These are phyloP conservation scores for Cichorium intybus DNA, from an alignment of 140 eudicot species.

Conservation along the genomic window DNA sequence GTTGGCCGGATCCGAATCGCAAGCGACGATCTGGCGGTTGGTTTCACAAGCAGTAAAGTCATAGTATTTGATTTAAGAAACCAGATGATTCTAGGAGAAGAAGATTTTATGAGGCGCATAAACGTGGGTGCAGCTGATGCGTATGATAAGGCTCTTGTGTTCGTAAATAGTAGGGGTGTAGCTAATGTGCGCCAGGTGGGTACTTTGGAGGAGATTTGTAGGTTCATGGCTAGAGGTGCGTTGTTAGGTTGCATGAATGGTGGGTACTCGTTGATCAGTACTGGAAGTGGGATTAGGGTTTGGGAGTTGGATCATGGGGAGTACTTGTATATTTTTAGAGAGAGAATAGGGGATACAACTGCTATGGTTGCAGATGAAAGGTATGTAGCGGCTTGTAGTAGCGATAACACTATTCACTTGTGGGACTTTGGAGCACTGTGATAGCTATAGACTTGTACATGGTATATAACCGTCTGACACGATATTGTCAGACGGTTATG, in stretches of 20 bases:
- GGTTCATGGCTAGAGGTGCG: constrained; percentile 57
- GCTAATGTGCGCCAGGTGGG: constrained; percentile 56
- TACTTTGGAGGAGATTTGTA: constrained; percentile 55
- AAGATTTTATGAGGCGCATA: constrained; percentile 39
- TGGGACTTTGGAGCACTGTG: constrained; percentile 88
- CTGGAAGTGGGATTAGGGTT: constrained; percentile 53
- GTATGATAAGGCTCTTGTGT: constrained; percentile 33
- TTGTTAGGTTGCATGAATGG: constrained; percentile 68
- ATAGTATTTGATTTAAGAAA: constrained; percentile 52
- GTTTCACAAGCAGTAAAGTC: constrained; percentile 56
- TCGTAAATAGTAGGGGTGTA: constrained; percentile 49
- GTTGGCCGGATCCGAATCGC: constrained; percentile 73
- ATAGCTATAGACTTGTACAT: constrained; percentile 18
- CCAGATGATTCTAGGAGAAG: constrained; percentile 57
- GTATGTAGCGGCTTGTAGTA: constrained; percentile 52
- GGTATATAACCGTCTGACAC: not conserved
- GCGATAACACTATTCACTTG: constrained; percentile 59
- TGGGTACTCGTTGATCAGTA: constrained; percentile 49
- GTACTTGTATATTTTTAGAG: constrained; percentile 53
- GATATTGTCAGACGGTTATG: not conserved
- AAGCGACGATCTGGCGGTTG: constrained; percentile 54
- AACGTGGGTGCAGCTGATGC: constrained; percentile 63
- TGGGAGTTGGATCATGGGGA: constrained; percentile 71
- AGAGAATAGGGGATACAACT: constrained; percentile 51
- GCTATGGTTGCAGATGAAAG: constrained; percentile 58